Evolutionary conservation across 169 alveolate species (phyloP).

Genomic region (Plasmodium reichenowi): DNA sequence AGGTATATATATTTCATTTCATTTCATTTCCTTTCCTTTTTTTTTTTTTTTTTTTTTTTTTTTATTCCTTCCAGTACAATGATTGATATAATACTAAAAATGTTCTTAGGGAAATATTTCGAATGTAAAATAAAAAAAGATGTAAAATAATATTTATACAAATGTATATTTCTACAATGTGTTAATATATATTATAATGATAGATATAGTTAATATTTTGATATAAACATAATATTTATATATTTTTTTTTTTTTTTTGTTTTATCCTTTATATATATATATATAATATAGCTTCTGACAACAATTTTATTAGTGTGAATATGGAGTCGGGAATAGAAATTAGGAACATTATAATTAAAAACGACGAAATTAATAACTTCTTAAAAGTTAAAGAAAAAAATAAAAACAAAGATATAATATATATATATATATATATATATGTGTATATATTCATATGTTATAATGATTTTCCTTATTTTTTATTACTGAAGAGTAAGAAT

Average conservation of each 20-base stretch:
- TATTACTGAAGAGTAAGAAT: slow-evolving; percentile 45
- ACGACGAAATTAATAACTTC: slow-evolving; percentile 56
- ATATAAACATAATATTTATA: background rate
- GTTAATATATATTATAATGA: background rate
- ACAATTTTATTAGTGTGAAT: slow-evolving; percentile 49
- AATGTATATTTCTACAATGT: background rate
- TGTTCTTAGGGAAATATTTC: slow-evolving; percentile 56
- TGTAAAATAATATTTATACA: background rate
- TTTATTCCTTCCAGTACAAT: slow-evolving; percentile 15
- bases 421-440: no score
- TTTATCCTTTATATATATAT: background rate
- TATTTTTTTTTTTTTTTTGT: background rate
- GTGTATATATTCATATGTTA: no score
- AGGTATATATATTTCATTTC: no score
- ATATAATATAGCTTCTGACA: slow-evolving; percentile 45
- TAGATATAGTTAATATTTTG: background rate
- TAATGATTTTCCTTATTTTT: background rate
- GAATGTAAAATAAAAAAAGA: slow-evolving; percentile 30
- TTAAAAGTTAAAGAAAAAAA: slow-evolving; percentile 28
- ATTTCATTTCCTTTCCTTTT: no score
- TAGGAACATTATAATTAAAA: slow-evolving; percentile 54
- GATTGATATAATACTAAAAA: slow-evolving; percentile 43
- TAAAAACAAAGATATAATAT: no score
- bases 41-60: slow-evolving; percentile 12
- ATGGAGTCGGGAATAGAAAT: slow-evolving; percentile 66